These are phyloP conservation scores for Fusarium sp. DNA, from an alignment of 2,329 filamentous ascomycete species.

Conservation along the genomic window DNA sequence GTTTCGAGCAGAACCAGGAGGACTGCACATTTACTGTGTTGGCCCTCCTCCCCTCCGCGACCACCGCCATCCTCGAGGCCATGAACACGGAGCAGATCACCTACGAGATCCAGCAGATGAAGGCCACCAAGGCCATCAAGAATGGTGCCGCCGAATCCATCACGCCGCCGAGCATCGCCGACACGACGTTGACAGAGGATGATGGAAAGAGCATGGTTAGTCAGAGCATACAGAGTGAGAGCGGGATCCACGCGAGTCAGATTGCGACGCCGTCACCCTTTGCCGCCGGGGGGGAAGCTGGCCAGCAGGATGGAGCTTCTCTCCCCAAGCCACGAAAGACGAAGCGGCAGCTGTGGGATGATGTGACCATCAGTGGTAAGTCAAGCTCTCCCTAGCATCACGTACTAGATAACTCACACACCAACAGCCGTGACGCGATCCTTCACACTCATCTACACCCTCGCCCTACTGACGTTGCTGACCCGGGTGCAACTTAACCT, in stretches of 20 bases:
- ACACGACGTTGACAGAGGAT: conserved; percentile 84
- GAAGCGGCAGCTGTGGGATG: conserved; percentile 96
- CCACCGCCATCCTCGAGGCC: conserved; percentile 86
- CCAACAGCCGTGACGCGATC: conserved; percentile 84
- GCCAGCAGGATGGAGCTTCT: conserved; percentile 53
- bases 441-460: conserved; percentile 91
- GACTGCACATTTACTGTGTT: conserved; percentile 98
- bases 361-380: conserved; percentile 94
- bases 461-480: conserved; percentile 89
- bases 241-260: conserved; percentile 87
- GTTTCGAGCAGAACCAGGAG: conserved; percentile 99
- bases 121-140: conserved; percentile 73
- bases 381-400: conserved; percentile 26
- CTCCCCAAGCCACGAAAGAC: conserved; percentile 72
- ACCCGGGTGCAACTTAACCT: conserved; percentile 97
- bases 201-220: conserved; percentile 82
- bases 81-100: conserved; percentile 94
- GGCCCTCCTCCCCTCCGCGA: conserved; percentile 92
- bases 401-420: conserved; percentile 17
- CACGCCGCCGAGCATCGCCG: conserved; percentile 69
- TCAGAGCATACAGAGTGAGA: conserved; percentile 81
- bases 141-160: conserved; percentile 67
- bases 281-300: conserved; percentile 51
- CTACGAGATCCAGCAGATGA: conserved; percentile 93
- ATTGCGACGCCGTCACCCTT: conserved; percentile 68